A percentile compares a stretch with the other conserved stretches of the same genome.
Conservation (phyloP, 1,284 basidiomycete genomes). For the Meripilus lineatus region DNA sequence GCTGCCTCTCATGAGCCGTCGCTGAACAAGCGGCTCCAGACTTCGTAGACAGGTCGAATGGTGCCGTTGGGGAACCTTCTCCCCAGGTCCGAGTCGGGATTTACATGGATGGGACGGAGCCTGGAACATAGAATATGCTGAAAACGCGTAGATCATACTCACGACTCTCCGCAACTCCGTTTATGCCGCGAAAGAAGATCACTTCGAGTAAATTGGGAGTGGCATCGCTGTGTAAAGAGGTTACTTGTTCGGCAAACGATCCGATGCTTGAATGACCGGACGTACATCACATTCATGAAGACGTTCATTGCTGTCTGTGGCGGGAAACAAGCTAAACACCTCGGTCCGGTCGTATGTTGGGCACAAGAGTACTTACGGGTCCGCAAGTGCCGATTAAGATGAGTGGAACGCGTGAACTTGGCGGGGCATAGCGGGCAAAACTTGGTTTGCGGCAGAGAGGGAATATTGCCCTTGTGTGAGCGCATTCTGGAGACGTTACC, state of each 20-base stretch:
- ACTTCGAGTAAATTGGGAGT: conserved; percentile 53
- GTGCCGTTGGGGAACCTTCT: too few species aligned
- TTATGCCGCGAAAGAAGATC: conserved; percentile 55
- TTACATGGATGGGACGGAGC: too few species aligned
- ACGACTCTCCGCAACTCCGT: conserved; percentile 52
- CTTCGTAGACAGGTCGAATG: too few species aligned
- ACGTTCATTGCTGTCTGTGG: conserved; percentile 41
- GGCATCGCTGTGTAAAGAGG: conserved; percentile 35
- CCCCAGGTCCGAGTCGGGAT: too few species aligned
- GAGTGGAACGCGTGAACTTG: conserved; percentile 54
- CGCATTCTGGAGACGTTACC: conserved; percentile 28
- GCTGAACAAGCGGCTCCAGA: too few species aligned
- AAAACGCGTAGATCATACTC: too few species aligned
- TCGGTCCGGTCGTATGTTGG: neutral
- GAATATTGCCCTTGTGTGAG: conserved; percentile 30
- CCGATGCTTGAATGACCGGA: conserved; percentile 1
- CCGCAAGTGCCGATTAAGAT: conserved; percentile 48
- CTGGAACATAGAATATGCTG: too few species aligned
- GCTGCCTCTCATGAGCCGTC: too few species aligned
- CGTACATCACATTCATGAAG: conserved; percentile 47
- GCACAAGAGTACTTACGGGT: conserved; percentile 28
- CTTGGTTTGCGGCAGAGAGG: conserved; percentile 41
- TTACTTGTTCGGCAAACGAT: neutral
- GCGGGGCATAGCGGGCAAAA: conserved; percentile 50
- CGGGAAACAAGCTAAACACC: neutral